Conservation (phyloP, 2,329 filamentous ascomycete species). For the Hypocrella siamensis region DNA sequence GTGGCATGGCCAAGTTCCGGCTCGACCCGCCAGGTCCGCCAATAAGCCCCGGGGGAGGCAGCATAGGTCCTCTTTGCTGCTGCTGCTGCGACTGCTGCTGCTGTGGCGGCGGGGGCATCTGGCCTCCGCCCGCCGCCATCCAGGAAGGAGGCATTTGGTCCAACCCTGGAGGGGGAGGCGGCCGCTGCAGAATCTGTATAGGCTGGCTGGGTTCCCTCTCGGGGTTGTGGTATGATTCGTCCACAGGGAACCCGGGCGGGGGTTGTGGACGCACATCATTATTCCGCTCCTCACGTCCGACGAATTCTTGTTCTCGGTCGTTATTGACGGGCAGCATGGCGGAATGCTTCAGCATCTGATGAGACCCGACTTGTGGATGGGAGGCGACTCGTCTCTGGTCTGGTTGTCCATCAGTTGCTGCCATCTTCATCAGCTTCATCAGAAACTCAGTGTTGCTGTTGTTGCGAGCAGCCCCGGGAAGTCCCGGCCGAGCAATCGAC, state of each 20-base stretch:
- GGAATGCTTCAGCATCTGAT: conserved; percentile 19
- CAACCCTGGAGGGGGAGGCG: conserved; percentile 43
- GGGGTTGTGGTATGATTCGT: conserved; percentile 34
- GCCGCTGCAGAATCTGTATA: conserved; percentile 49
- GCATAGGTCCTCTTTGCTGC: conserved; percentile 36
- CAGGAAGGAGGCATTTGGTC: conserved; percentile 43
- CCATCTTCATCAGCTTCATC: conserved; percentile 60
- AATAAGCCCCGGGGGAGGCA: conserved; percentile 42
- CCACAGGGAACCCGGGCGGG: conserved; percentile 34
- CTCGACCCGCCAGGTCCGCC: conserved; percentile 15
- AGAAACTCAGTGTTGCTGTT: conserved; percentile 69
- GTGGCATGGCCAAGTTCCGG: conserved; percentile 33
- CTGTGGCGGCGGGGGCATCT: conserved; percentile 25
- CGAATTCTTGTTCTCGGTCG: conserved; percentile 33
- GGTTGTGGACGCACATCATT: conserved; percentile 27
- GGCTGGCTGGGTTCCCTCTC: conserved; percentile 28
- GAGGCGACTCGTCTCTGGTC: conserved; percentile 24
- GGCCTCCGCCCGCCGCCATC: conserved; percentile 28
- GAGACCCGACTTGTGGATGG: conserved; percentile 5
- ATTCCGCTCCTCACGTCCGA: conserved; percentile 15
- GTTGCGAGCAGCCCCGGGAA: conserved; percentile 24
- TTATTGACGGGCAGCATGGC: conserved; percentile 27
- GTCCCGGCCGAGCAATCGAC: conserved; percentile 27
- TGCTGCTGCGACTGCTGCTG: neutral
- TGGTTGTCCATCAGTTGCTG: conserved; percentile 30